Conservation (phyloP, 805 yeast species). For the Pichia manshurica region DNA sequence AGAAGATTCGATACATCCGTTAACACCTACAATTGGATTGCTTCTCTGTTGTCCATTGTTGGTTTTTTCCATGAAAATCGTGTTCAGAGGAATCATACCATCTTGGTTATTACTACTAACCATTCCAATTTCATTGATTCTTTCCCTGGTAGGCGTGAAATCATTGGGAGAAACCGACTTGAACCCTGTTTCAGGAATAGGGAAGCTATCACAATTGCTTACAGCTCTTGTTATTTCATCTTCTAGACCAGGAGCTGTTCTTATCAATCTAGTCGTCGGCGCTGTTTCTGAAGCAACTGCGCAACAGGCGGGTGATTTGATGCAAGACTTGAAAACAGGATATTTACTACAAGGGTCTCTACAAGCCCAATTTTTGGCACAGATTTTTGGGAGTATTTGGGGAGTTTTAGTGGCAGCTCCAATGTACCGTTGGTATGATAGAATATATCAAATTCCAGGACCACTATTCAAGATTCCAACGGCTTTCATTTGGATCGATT, state of each 20-base stretch:
- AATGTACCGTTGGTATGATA: conserved; percentile 77
- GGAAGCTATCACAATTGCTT: conserved; percentile 83
- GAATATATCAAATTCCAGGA: conserved; percentile 82
- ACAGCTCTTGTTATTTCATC: conserved; percentile 79
- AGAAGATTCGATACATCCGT: conserved; percentile 18
- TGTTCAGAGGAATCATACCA: conserved; percentile 72
- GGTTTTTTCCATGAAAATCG: conserved; percentile 51
- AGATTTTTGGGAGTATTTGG: conserved; percentile 80
- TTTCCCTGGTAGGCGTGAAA: conserved; percentile 83
- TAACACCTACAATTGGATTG: conserved; percentile 43
- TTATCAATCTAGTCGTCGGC: conserved; percentile 87
- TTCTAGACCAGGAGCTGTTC: conserved; percentile 70
- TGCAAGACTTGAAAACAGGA: conserved; percentile 97
- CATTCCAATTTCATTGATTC: conserved; percentile 64
- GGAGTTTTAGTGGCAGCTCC: conserved; percentile 73
- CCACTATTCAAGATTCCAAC: conserved; percentile 83
- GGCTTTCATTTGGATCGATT: conserved; percentile 94
- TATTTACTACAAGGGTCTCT: conserved; percentile 90
- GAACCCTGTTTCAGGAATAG: conserved; percentile 95
- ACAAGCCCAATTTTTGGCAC: conserved; percentile 85
- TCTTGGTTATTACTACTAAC: conserved; percentile 63
- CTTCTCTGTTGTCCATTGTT: conserved; percentile 63
- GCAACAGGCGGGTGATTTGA: conserved; percentile 96
- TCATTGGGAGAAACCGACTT: conserved; percentile 96
- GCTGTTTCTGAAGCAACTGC: conserved; percentile 99